Evolutionary conservation across 2,329 filamentous ascomycete genomes (phyloP).

Genomic region (Amauroascus verrucosus): DNA sequence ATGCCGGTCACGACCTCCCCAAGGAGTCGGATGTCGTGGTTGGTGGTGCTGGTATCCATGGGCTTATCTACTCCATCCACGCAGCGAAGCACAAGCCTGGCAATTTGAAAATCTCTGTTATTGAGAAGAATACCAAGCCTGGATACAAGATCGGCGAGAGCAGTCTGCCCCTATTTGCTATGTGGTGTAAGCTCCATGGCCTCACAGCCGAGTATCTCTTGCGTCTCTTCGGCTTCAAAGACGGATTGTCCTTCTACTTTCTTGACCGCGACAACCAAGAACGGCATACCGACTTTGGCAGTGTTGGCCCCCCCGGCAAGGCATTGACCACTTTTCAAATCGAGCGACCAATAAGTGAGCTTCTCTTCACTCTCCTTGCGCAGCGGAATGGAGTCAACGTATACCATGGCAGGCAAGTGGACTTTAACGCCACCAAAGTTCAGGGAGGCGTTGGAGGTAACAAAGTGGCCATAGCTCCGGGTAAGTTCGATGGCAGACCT

Average conservation of each 20-base stretch:
- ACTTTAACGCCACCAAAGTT: slow-evolving; percentile 9
- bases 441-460: slow-evolving; percentile 4
- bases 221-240: slow-evolving; percentile 22
- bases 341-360: slow-evolving; percentile 22
- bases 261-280: slow-evolving; percentile 16
- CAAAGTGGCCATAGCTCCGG: neutral
- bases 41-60: slow-evolving; percentile 20
- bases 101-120: slow-evolving; percentile 11
- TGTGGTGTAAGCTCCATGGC: slow-evolving; percentile 18
- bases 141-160: slow-evolving; percentile 23
- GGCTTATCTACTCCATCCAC: slow-evolving; percentile 22
- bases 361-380: slow-evolving; percentile 22
- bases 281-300: slow-evolving; percentile 12
- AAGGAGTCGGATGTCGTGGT: slow-evolving; percentile 20
- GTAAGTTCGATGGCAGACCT: slow-evolving; percentile 4
- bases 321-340: slow-evolving; percentile 19
- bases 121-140: slow-evolving; percentile 19
- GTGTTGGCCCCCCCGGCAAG: slow-evolving; percentile 17
- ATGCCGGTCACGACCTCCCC: slow-evolving; percentile 11
- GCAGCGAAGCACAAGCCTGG: slow-evolving; percentile 13
- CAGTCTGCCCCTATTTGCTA: slow-evolving; percentile 19
- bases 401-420: slow-evolving; percentile 18
- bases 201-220: slow-evolving; percentile 14
- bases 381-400: slow-evolving; percentile 21
- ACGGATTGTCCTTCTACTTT: slow-evolving; percentile 23